Conservation (phyloP, 768 basidiomycete species). For the Rickenella mellea region DNA sequence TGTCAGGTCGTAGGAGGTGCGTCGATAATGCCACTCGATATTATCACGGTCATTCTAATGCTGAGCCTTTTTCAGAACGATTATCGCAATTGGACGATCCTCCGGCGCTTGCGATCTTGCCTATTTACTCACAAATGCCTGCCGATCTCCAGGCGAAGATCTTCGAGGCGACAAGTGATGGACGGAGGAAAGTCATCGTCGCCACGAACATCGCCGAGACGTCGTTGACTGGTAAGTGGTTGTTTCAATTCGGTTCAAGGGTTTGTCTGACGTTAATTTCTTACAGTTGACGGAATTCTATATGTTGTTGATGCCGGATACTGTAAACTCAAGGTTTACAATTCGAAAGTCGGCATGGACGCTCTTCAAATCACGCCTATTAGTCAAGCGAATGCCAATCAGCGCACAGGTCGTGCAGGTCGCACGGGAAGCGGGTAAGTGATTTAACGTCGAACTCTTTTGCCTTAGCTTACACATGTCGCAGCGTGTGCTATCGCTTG, state of each 20-base stretch:
- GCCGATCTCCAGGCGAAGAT: constrained; percentile 98
- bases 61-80: constrained; percentile 51
- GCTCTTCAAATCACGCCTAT: constrained; percentile 98
- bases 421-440: constrained; percentile 90
- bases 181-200: constrained; percentile 92
- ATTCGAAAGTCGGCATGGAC: constrained; percentile 99
- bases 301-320: constrained; percentile 96
- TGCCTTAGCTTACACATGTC: constrained; percentile 1
- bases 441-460: neutral
- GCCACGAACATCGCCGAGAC: constrained; percentile 99
- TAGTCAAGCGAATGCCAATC: constrained; percentile 96
- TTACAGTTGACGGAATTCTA: constrained; percentile 87
- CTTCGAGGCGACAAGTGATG: constrained; percentile 89
- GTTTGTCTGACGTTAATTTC: constrained; percentile 6
- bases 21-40: constrained; percentile 13
- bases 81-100: constrained; percentile 88
- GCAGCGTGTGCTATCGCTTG: constrained; percentile 87
- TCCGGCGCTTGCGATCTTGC: constrained; percentile 78
- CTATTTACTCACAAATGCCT: constrained; percentile 99
- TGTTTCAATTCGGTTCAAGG: too few species aligned
- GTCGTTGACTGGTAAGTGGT: constrained; percentile 68
- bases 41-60: neutral
- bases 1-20: constrained; percentile 88
- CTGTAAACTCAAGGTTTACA: constrained; percentile 97
- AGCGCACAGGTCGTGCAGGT: constrained; percentile 92